These are phyloP conservation scores for Ceriops decandra DNA, from an alignment of 345 rosid genomes.

Conservation along the genomic window DNA sequence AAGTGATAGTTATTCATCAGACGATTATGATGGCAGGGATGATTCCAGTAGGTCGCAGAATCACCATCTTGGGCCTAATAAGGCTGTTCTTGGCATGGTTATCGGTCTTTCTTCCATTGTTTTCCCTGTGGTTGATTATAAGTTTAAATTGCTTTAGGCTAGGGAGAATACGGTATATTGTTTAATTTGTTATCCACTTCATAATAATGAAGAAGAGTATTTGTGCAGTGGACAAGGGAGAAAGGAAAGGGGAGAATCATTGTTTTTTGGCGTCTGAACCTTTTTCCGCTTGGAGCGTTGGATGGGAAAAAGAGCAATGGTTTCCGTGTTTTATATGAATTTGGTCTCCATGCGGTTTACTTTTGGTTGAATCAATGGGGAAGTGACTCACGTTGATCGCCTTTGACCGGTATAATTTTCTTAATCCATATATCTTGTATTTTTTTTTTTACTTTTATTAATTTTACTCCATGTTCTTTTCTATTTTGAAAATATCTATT, in stretches of 20 bases:
- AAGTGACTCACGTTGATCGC: no score
- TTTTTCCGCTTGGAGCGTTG: neutral
- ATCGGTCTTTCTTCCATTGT: conserved; percentile 10
- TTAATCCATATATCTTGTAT: neutral
- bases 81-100: conserved; percentile 8
- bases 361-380: no score
- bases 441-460: neutral
- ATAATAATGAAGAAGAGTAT: no score
- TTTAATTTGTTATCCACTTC: neutral
- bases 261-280: neutral
- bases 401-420: neutral
- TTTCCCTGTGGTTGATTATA: conserved; percentile 3
- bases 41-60: conserved; percentile 18
- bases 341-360: no score
- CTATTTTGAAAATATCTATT: neutral
- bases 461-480: neutral
- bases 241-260: neutral
- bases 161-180: neutral
- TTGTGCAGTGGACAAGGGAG: no score
- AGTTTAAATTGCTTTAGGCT: neutral
- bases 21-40: conserved; percentile 29
- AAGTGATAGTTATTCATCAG: conserved; percentile 37
- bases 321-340: no score
- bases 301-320: no score
- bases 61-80: conserved; percentile 5